phyloP scores from a whole-genome alignment of 176 grass and related monocot genomes.

The Alloteropsis semialata region DNA sequence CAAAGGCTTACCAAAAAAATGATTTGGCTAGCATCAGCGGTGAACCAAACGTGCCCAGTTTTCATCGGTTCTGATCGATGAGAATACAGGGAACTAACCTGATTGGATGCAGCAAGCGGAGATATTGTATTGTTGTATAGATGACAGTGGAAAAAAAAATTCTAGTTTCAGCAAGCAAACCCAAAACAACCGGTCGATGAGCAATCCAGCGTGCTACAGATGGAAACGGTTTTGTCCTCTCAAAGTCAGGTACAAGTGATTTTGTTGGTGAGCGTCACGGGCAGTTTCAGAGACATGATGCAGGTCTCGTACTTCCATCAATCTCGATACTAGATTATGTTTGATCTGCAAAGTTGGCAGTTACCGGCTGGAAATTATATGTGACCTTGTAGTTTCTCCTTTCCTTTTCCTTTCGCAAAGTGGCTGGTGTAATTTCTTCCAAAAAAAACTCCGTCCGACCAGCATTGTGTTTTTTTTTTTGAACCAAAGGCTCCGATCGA shows the following conservation, averaged over 20 bases:
- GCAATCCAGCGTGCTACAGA: constrained; percentile 10
- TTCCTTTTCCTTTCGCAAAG: not conserved
- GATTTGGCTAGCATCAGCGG: too few species aligned
- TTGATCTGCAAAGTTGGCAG: not conserved
- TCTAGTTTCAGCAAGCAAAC: not conserved
- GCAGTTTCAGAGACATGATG: not conserved
- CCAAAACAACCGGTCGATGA: not conserved
- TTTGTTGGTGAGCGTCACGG: constrained; percentile 3
- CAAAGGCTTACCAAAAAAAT: too few species aligned
- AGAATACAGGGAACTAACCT: too few species aligned
- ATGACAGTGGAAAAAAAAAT: too few species aligned
- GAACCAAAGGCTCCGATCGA: not conserved
- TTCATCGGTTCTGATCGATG: too few species aligned
- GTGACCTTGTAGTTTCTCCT: not conserved
- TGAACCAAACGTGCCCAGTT: too few species aligned
- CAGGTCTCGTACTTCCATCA: not conserved
- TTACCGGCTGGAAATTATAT: not conserved
- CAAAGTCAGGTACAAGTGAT: not conserved
- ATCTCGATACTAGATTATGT: not conserved
- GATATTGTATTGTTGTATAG: too few species aligned
- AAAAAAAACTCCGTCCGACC: not conserved
- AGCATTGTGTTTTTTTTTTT: not conserved
- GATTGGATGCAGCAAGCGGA: too few species aligned
- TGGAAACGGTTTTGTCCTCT: not conserved
- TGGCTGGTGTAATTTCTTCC: not conserved